Percentiles rank a stretch among this genome's conserved stretches.
Evolutionary conservation across 345 rosid genomes (phyloP).

Genomic region (Erysimum cheiranthoides): DNA sequence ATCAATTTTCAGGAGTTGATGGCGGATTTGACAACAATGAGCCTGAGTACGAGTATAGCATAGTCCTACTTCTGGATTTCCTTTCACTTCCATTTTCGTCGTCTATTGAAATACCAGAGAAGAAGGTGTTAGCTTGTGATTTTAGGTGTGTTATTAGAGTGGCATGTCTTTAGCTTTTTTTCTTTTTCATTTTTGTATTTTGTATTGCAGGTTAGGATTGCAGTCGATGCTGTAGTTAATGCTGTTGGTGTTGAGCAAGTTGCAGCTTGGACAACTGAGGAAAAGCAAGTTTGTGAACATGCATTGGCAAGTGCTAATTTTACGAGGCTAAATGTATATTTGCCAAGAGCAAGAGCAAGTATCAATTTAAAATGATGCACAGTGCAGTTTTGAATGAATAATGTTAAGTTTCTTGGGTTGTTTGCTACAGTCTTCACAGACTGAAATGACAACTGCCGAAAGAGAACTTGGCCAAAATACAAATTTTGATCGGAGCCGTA

Average conservation of each 20-base stretch:
- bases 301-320: constrained; percentile 41
- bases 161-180: constrained; percentile 25
- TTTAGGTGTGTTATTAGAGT: constrained; percentile 9
- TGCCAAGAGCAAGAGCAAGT: constrained; percentile 11
- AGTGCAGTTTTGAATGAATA: constrained; percentile 7
- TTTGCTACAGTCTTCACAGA: constrained; percentile 54
- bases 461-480: constrained; percentile 98
- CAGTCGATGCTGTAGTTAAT: constrained; percentile 81
- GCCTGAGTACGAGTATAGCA: constrained; percentile 73
- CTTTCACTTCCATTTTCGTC: constrained; percentile 87
- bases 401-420: constrained; percentile 36
- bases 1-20: constrained; percentile 65
- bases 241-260: constrained; percentile 95
- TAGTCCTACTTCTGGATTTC: constrained; percentile 79
- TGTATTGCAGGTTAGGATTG: constrained; percentile 75
- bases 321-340: constrained; percentile 17
- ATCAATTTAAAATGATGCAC: background rate
- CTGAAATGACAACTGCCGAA: constrained; percentile 99
- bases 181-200: background rate
- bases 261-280: constrained; percentile 94
- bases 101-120: constrained; percentile 94
- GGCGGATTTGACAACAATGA: constrained; percentile 96
- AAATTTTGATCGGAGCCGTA: constrained; percentile 97
- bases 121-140: constrained; percentile 69
- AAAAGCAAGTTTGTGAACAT: constrained; percentile 78